phyloP scores from a whole-genome alignment of 2,329 filamentous ascomycete genomes.

The Curvularia sp. region DNA sequence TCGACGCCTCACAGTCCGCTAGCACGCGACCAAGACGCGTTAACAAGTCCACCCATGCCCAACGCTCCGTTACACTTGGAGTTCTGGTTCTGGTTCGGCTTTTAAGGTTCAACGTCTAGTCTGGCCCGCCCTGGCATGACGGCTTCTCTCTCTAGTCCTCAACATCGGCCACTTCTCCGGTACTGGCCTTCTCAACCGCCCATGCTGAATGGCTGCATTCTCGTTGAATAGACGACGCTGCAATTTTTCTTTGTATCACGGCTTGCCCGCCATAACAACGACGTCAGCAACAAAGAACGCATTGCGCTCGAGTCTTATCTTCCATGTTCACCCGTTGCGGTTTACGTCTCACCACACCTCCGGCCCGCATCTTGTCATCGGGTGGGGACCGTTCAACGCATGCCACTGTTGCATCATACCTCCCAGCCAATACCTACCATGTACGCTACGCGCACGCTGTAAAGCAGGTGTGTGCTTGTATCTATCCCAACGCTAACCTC shows the following conservation, averaged over 20 bases:
- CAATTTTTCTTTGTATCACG: neutral
- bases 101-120: neutral
- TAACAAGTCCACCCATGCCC: neutral
- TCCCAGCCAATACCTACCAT: too few relatives aligned
- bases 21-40: too few relatives aligned
- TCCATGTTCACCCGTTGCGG: neutral
- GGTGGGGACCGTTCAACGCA: neutral
- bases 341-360: neutral
- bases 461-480: too few relatives aligned
- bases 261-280: neutral
- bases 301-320: neutral
- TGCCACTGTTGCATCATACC: neutral
- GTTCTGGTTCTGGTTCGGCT: neutral
- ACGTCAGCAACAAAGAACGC: neutral
- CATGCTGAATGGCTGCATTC: neutral
- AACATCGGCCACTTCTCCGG: neutral
- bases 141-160: neutral
- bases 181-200: too few relatives aligned
- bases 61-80: neutral
- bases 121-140: neutral
- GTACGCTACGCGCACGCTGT: too few relatives aligned
- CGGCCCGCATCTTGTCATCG: slow-evolving; percentile 1
- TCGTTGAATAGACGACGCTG: neutral
- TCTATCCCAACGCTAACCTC: too few relatives aligned
- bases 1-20: neutral